phyloP scores from a whole-genome alignment of 164 flowering plant species.

The Aristolochia fimbriata region DNA sequence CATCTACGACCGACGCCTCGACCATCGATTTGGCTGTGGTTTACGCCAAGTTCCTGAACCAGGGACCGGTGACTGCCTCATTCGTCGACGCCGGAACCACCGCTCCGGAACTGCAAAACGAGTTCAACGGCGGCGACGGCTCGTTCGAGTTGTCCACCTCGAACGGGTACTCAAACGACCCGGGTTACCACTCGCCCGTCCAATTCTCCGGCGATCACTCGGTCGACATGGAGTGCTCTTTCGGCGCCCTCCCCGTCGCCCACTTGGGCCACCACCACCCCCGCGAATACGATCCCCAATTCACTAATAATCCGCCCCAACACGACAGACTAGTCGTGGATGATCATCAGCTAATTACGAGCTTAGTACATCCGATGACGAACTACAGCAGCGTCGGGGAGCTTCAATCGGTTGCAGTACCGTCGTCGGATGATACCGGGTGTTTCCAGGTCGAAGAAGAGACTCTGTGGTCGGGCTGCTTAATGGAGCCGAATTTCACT shows the following conservation, averaged over 20 bases:
- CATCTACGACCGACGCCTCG: conserved; percentile 8
- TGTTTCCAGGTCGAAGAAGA: conserved; percentile 13
- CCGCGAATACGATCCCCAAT: not conserved
- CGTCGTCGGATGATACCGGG: too few relatives aligned
- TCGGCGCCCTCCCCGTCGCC: not conserved
- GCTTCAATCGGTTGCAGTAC: conserved; percentile 8
- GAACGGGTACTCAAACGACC: not conserved
- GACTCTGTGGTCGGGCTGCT: conserved; percentile 21
- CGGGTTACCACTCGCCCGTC: not conserved
- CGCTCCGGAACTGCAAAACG: conserved; percentile 4
- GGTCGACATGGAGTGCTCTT: not conserved
- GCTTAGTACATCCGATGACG: conserved; percentile 1
- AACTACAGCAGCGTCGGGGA: not conserved
- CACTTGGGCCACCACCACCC: too few relatives aligned
- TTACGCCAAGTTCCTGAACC: conserved; percentile 46
- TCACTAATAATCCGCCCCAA: not conserved
- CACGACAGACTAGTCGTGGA: too few relatives aligned
- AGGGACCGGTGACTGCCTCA: not conserved
- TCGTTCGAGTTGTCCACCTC: not conserved
- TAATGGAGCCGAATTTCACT: conserved; percentile 10
- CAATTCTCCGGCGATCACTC: not conserved
- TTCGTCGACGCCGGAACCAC: conserved; percentile 1
- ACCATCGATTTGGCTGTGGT: conserved; percentile 49
- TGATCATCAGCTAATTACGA: too few relatives aligned
- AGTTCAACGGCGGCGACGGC: not conserved